Base-by-base conservation (phyloP, 148 eudicot species). In the Fagopyrum esculentum region DNA sequence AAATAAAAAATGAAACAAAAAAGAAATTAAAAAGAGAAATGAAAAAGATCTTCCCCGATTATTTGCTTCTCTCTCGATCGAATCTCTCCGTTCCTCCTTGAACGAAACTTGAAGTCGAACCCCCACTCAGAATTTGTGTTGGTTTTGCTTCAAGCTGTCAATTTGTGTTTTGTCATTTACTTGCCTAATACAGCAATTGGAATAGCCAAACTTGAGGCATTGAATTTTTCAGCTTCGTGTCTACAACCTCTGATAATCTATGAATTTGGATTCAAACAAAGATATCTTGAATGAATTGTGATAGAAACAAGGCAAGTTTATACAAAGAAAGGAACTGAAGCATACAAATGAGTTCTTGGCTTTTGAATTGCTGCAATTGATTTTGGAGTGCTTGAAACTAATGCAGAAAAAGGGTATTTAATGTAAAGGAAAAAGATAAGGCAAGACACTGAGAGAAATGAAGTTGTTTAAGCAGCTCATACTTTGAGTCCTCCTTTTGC, bases 371-470 rank as follows among this genome's bases (percentile, higher is more conserved):
- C 52, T 76, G 77, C 71, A 54, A 45, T 85, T 12, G 73, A 69
- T 6, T 12, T 15, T 43, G 29, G 50, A 69, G 73, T 75, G 83
- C 16, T 81, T 72, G 69, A 77, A 80, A 35, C 48, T 56, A 72
- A 82, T 79, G 79, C 73, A 44, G 77, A 82, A 69, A 13, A 75
- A 56, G 40, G 80, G 76, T 29, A 44, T 45, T 80, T 35, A 74
- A 55, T 47, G 15, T 44, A 73, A 84, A 71, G 78, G 73, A 60
- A 78, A 77, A 75, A 85, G 86, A 82, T 76, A 75, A 82, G 93
- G 97, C 74, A 88, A 51, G 80, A 90, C 89, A 83, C 84, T 86
- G 73, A 90, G 87, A 73, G 85, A 72, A 12, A 82, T 85, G 79
- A 83, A 77, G 84, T 82, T 84, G 72, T 84, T 70, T 50, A 85